Base-by-base conservation (phyloP, 2,329 filamentous ascomycete genomes). In the Plectosphaerella cucumerina region DNA sequence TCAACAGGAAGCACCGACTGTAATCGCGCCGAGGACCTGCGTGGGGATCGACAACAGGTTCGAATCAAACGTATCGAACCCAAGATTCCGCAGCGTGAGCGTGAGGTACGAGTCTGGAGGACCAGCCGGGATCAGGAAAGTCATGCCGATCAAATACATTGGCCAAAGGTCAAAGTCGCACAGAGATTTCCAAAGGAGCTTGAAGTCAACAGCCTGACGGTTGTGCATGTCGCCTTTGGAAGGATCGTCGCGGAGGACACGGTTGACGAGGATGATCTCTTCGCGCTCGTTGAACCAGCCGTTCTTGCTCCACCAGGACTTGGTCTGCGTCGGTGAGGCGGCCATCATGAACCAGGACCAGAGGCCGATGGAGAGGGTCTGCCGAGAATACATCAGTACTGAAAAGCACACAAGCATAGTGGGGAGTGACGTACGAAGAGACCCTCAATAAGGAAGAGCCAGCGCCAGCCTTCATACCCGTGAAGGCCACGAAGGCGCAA, bases 211-310 rank as follows among this genome's bases (percentile, higher is more conserved):
- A 1, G 72, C 70, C 59, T 80, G 69, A 10, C 77, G 73, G 50
- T 80, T 81, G 58, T 79, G 74, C 72, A 82, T 80, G 50, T 75
- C 73, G 35, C 73, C 72, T 59, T 55, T 56, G 47, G 42, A 49
- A 0, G 60, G 59, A 37, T 62, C 60, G 21, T 62, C 60, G 2
- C 59, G 57, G 18, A 64, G 51, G 35, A 84, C 70, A 4, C 81
- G 74, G 55, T 83, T 84, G 12, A 84, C 79, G 72, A 85, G 77
- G 56, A 84, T 82, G 56, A 79, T 80, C 59, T 85, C 82, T 59
- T 85, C 81, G 11, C 67, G 70, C 56, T 83, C 80, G 12, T 64
- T 73, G 62, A 84, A 82, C 81, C 80, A 81, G 1, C 78, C 78
- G 6, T 64, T 55, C 49, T 78, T 79, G 3, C 79, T 77, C 56